Evolutionary conservation across 2,329 filamentous ascomycete species (phyloP), one percentile per base, ranked within the genome.

Genomic region (Ascochyta pisi): DNA sequence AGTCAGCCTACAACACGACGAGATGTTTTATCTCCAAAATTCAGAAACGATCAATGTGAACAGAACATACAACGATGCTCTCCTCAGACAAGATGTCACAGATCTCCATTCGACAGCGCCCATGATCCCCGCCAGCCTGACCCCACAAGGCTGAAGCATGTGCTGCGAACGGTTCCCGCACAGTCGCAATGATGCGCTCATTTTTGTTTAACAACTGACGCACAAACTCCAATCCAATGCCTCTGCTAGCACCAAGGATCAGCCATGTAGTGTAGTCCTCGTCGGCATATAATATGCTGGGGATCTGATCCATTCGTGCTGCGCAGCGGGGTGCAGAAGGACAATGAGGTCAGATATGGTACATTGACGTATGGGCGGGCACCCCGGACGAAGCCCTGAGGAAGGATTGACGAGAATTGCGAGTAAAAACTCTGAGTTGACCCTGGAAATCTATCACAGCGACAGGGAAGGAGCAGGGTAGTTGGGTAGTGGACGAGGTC

Each of bases 31-130:
- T 16, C 12, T n/a, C 29, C 22, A 12, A 33, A 23, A 23, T 22
- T 6, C 29, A 26, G 38, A 27, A 35, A 6, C 23, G 7, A 1
- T 8, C 4, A 35, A 16, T 27, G 3, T 23, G 9, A n/a, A 26
- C 9, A 15, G 37, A 29, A 66, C 70, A 56, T 69, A 74, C 66
- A 55, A 76, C 68, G 45, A 86, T 84, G 68, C 81, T 85, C 26
- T 74, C 69, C 58, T 84, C 82, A 31, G 76, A 76, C 16, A 80
- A 70, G n/a, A 86, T 78, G 71, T 86, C 83, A 68, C 82, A 85
- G 48, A 79, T 74, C 53, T 82, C 73, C 69, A 79, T 77, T 62
- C 78, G 67, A 65, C 79, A 83, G 46, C 67, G 74, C 52, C 79
- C 79, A 76, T 73, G 81, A 65, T 74, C 77, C 41, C 70, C 69